These are phyloP conservation scores for Yamadazyma philogaea DNA, from an alignment of 805 yeast genomes.

Conservation along the genomic window DNA sequence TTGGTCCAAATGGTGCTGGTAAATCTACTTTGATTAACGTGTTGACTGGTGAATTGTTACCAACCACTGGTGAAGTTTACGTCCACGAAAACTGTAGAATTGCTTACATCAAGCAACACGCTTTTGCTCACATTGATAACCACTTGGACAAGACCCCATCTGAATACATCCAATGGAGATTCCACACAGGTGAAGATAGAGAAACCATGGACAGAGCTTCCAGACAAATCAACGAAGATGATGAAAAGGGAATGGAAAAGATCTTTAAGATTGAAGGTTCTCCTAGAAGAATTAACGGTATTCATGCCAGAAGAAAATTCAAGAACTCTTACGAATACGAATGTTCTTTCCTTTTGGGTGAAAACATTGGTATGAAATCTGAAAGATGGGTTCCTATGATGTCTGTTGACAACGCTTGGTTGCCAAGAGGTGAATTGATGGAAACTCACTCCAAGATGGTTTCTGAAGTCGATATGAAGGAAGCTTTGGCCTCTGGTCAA, in stretches of 20 bases:
- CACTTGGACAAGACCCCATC: constrained; percentile 99
- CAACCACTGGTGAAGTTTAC: constrained; percentile 98
- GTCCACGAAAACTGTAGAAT: constrained; percentile 99
- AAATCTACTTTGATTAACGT: constrained; percentile 98
- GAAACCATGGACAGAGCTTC: constrained; percentile 99
- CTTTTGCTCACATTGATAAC: constrained; percentile 98
- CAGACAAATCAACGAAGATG: constrained; percentile 95
- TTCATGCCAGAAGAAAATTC: constrained; percentile 98
- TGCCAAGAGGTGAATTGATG: constrained; percentile 94
- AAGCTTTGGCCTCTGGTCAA: constrained; percentile 99
- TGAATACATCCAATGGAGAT: constrained; percentile 99
- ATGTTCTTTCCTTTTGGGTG: constrained; percentile 96
- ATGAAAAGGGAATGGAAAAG: constrained; percentile 98
- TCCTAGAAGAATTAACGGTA: constrained; percentile 93
- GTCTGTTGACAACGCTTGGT: constrained; percentile 99
- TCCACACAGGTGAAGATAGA: constrained; percentile 99
- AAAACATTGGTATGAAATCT: constrained; percentile 96
- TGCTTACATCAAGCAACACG: constrained; percentile 99
- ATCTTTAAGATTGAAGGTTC: constrained; percentile 98
- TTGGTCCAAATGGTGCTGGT: constrained; percentile 99
- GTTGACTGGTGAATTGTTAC: constrained; percentile 98
- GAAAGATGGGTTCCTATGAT: constrained; percentile 99
- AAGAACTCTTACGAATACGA: constrained; percentile 99
- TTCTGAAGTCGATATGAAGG: constrained; percentile 99
- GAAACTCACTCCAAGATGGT: constrained; percentile 95